Evolutionary conservation across 257 asterid genomes (phyloP), one percentile per base, ranked within the genome.

Genomic region (Nemophila menziesii): DNA sequence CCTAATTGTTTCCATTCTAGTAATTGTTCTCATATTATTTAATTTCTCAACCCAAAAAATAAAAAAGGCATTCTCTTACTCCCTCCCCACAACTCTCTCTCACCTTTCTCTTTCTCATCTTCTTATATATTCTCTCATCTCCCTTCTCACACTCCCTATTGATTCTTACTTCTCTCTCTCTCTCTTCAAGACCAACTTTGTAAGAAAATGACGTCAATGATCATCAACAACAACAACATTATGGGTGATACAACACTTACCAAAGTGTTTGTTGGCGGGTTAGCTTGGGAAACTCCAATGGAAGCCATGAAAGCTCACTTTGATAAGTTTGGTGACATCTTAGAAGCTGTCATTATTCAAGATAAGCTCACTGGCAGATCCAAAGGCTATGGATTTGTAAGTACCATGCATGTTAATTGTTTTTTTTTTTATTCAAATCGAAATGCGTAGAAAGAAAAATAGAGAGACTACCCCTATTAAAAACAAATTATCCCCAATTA

Each of bases 341-440:
- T 80, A 51, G 97, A 89, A 51, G 97, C 97, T 34, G 97, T 89
- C 57, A 78, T 89, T 70, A 89, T 89, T 62, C 78, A 93, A 62
- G 93, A 89, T 33, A 89, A 89, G 66, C 56, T 76, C 64, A 83
- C 97, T 53, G 92, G 86, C 63, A 66, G 97, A 83, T 89, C 97
- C 82, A 89, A 83, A 68, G 97, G 97, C 63, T 89, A 89, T 39
- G 97, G 97, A 40, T 89, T 89, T 49, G 97, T 87, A 71, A 63
- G 97, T 55, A 36, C 15, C 13, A 40, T 0, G 8, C n/a, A 9
- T 0, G 2, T 4, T 37, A 10, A 37, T 17, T 37, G 41, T 37
- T 37, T 37, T 37, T 37, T 37, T 10, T 37, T n/a, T n/a, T n/a
- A n/a, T n/a, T n/a, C n/a, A n/a, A n/a, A n/a, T n/a, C n/a, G n/a